Evolutionary conservation across 2,329 filamentous ascomycete species (phyloP), one percentile per base, ranked within the genome.

Genomic region (Aaosphaeria pasadenensis): DNA sequence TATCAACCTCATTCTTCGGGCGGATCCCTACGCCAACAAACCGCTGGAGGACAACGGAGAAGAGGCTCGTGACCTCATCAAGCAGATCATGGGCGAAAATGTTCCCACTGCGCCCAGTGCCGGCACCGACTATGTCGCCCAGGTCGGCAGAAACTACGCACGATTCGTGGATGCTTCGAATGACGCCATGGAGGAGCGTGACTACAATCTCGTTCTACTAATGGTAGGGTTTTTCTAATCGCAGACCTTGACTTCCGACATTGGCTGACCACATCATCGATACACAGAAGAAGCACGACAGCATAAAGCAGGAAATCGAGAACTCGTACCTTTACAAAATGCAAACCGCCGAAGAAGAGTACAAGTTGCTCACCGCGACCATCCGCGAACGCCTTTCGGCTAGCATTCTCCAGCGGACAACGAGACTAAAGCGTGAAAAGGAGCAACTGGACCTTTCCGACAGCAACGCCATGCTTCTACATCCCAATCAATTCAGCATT

Each of bases 101-200:
- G 53, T 73, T 11, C 70, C 71, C 5, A 60, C 67, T 17, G 72
- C 71, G 17, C 71, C 74, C 13, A 73, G 70, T 81, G 72, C 80
- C 66, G 89, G 86, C 45, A 87, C 88, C 74, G 90, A 85, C 57
- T 83, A 81, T 65, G 73, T 76, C 39, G 77, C 77, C 31, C 69
- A 83, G 57, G 80, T 90, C 32, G 94, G 94, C 1, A 89, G 86
- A 61, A 84, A 87, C 64, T 96, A 96, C 69, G 81, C 86, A 50
- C 85, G 89, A 57, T 97, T 95, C 74, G 84, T 94, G 17, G 83
- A 89, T 57, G 85, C 92, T 52, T 82, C 96, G 46, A 95, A 96
- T 66, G 87, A 95, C 69, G 81, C 90, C 6, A 85, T 96, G 56
- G 91, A 97, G 71, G 83, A 89, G 62, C 83, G 89, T 58, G 94